Percentiles rank a stretch among this genome's conserved stretches.
phyloP scores from a whole-genome alignment of 805 yeast genomes.

The Metschnikowia arizonensis region DNA sequence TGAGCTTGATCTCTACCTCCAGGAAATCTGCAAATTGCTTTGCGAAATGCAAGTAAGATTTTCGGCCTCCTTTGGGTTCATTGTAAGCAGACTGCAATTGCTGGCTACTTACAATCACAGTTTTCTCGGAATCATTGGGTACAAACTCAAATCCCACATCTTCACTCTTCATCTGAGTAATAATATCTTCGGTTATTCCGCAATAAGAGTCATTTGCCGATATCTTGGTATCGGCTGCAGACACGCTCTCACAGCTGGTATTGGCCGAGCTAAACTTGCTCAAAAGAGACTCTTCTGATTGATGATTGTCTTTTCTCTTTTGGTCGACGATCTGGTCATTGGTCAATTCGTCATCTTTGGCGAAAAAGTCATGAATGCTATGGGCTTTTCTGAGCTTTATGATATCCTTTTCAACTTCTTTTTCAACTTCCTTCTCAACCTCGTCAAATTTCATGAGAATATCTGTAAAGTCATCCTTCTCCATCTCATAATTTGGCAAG shows the following conservation, averaged over 20 bases:
- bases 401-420: constrained; percentile 16
- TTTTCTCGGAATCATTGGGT: background rate
- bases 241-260: constrained; percentile 3
- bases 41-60: constrained; percentile 27
- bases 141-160: constrained; percentile 5
- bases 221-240: background rate
- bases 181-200: constrained; percentile 1
- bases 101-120: constrained; percentile 2
- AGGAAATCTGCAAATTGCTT: constrained; percentile 36
- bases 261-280: constrained; percentile 4
- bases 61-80: constrained; percentile 4
- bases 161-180: background rate
- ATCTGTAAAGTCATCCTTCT: constrained; percentile 15
- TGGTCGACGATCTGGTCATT: constrained; percentile 39
- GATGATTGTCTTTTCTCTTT: constrained; percentile 27
- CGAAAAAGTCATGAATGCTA: constrained; percentile 24
- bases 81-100: constrained; percentile 8
- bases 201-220: background rate
- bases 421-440: constrained; percentile 18
- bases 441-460: constrained; percentile 17
- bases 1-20: constrained; percentile 26
- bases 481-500: constrained; percentile 16
- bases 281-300: constrained; percentile 17
- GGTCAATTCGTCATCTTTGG: constrained; percentile 41
- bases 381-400: constrained; percentile 7